Evolutionary conservation across 768 basidiomycete species (phyloP), one percentile per base, ranked within the genome.

Genomic region (Amanita rimosa): DNA sequence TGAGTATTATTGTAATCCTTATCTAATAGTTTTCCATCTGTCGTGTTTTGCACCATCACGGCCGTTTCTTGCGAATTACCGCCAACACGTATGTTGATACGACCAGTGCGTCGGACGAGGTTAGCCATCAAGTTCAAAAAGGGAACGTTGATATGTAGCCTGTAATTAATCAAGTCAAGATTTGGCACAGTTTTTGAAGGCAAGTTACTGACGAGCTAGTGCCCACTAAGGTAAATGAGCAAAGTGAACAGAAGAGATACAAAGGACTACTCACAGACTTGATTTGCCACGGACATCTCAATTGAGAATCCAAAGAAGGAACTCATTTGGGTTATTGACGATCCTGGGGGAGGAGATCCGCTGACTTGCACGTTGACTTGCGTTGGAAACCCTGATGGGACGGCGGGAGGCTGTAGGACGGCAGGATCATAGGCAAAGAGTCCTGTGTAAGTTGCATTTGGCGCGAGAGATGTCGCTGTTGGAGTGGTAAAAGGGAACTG

Each of bases 91-190:
- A 89, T 63, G 10, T 72, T 63, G 6, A 86, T 76, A 1, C 62
- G 57, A 2, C 85, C 85, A 3, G 76, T 74, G 22, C 88, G 73
- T 54, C 76, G 69, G 42, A 68, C 69, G n/a, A 92, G 67, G 53
- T 85, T 83, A 4, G 77, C 70, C 71, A 92, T 77, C 26, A 89
- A 68, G 59, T 91, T 90, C n/a, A 89, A 73, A 65, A 89, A 87
- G 0, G 80, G 73, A 34, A 82, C 73, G 40, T 75, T 69, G 11
- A 80, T 56, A 19, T 61, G 3, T 72, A 66, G 27, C 74, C 77
- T 47, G 17, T 39, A 37, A 33, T 35, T 6, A 46, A 16, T 26
- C 24, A 24, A 19, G 40, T 9, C 36, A 51, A 27, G 10, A 47
- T 14, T 24, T n/a, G 13, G 16, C 6, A 22, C 24, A 73, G 59